Conservation (phyloP, 768 basidiomycete species). For the Leccinum boreale region DNA sequence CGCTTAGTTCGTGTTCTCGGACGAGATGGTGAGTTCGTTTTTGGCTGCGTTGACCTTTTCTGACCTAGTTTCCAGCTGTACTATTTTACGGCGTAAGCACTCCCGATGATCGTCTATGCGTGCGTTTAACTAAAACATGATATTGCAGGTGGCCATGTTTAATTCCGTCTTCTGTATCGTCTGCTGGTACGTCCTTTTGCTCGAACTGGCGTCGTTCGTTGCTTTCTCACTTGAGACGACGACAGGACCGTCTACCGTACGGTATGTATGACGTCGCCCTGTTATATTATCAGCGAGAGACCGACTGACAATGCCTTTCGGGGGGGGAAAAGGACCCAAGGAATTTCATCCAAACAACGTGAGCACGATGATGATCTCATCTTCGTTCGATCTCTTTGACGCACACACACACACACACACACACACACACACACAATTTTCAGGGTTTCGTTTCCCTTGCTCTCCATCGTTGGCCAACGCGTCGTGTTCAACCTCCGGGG, state of each 20-base stretch:
- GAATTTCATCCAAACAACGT: constrained; percentile 9
- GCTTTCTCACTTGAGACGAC: background rate
- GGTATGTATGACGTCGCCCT: constrained; percentile 4
- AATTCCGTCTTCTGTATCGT: constrained; percentile 5
- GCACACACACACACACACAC: background rate
- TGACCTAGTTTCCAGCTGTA: constrained; percentile 7
- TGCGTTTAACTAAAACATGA: background rate
- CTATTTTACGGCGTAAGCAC: constrained; percentile 16
- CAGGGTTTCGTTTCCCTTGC: constrained; percentile 1
- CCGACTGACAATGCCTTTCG: background rate
- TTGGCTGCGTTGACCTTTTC: background rate
- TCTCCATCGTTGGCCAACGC: constrained; percentile 20
- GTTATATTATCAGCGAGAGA: background rate
- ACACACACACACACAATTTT: background rate
- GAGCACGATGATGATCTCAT: background rate
- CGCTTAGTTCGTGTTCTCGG: constrained; percentile 13
- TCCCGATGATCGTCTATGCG: background rate
- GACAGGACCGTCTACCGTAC: constrained; percentile 6
- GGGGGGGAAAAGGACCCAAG: constrained; percentile 10
- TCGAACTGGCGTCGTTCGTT: background rate
- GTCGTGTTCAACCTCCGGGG: constrained; percentile 20
- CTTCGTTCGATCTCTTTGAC: background rate
- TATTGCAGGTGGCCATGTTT: constrained; percentile 5
- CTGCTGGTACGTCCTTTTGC: constrained; percentile 13
- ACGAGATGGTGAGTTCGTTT: constrained; percentile 23